These are phyloP conservation scores for Fusarium torulosum DNA, from an alignment of 2,329 filamentous ascomycete genomes.

Conservation along the genomic window DNA sequence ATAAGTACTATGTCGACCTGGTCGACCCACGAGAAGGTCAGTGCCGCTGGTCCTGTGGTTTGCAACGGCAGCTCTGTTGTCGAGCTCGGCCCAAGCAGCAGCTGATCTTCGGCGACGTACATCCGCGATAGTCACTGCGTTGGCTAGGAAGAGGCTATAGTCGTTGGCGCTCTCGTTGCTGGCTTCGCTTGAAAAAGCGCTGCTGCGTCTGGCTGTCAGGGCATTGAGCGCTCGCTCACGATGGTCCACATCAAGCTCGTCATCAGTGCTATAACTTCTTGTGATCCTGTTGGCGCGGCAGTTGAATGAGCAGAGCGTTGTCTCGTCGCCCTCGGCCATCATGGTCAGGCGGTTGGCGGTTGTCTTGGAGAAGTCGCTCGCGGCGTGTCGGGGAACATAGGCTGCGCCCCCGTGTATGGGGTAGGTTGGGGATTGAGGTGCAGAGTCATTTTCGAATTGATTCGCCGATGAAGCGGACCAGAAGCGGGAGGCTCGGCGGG, in stretches of 20 bases:
- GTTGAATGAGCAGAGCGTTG: conserved; percentile 44
- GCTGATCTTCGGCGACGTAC: conserved; percentile 26
- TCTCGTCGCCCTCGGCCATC: conserved; percentile 40
- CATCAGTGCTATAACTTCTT: conserved; percentile 14
- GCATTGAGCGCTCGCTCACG: conserved; percentile 39
- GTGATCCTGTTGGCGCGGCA: conserved; percentile 2
- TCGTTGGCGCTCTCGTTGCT: conserved; percentile 34
- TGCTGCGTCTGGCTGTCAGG: conserved; percentile 23
- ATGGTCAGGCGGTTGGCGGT: conserved; percentile 33
- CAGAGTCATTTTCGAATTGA: conserved; percentile 29
- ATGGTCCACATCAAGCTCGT: conserved; percentile 32
- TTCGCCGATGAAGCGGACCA: conserved; percentile 43
- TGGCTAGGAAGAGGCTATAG: conserved; percentile 44
- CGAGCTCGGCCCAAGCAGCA: conserved; percentile 38
- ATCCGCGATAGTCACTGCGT: conserved; percentile 26
- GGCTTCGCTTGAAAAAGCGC: conserved; percentile 13
- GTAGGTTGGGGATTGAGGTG: conserved; percentile 17
- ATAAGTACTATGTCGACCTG: conserved; percentile 29
- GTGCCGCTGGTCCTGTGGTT: conserved; percentile 22
- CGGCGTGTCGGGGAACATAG: conserved; percentile 51
- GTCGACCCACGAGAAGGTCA: conserved; percentile 20
- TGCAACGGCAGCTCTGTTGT: conserved; percentile 17
- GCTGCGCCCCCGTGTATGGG: conserved; percentile 24
- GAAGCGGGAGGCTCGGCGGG: conserved; percentile 42
- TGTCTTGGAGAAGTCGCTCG: conserved; percentile 49